These are phyloP conservation scores for Ascochyta clinopodiicola DNA, from an alignment of 2,329 filamentous ascomycete species.

Conservation along the genomic window DNA sequence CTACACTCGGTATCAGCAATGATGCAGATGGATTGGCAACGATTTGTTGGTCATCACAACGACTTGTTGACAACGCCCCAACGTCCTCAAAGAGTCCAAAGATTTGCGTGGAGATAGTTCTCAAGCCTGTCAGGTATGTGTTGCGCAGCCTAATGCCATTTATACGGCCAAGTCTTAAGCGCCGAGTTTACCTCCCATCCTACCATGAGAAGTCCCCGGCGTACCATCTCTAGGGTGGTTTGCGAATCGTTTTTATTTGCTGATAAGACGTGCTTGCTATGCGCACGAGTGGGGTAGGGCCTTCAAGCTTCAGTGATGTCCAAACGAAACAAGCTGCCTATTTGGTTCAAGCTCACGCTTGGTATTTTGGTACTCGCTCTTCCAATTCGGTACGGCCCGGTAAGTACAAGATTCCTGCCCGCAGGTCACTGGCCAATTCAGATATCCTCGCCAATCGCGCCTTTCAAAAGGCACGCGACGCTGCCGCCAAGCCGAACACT, in stretches of 20 bases:
- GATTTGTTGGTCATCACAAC: too few species aligned
- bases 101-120: too few species aligned
- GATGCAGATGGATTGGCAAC: too few species aligned
- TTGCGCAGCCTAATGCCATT: too few species aligned
- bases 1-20: too few species aligned
- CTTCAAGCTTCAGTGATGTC: background rate
- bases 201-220: too few species aligned
- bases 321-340: conserved; percentile 11
- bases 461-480: background rate
- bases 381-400: conserved; percentile 10
- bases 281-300: background rate
- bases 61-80: too few species aligned
- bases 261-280: conserved; percentile 11
- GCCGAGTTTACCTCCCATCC: too few species aligned
- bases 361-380: background rate
- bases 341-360: conserved; percentile 16
- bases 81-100: too few species aligned
- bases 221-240: background rate
- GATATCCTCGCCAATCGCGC: conserved; percentile 2
- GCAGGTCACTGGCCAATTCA: background rate
- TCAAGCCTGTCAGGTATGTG: too few species aligned
- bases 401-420: background rate
- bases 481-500: conserved; percentile 5
- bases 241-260: background rate
- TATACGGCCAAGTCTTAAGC: too few species aligned